A percentile compares a stretch with the other conserved stretches of the same genome.
These are phyloP conservation scores for Cystofilobasidium ferigula DNA, from an alignment of 768 basidiomycete genomes.

Conservation along the genomic window DNA sequence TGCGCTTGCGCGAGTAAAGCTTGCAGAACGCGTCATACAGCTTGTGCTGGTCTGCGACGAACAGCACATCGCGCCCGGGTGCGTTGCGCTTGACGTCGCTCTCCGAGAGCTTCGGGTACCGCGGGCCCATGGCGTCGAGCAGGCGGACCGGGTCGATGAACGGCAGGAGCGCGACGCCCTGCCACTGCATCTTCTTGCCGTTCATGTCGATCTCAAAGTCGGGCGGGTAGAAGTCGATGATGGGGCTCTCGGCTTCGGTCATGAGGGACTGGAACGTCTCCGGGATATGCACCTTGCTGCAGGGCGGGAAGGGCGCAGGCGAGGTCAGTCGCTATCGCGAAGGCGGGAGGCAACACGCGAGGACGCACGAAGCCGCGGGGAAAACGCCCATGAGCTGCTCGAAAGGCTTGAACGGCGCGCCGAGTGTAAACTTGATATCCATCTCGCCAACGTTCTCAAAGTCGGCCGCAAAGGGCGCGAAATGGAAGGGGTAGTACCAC, in stretches of 20 bases:
- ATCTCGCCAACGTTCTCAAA: conserved; percentile 64
- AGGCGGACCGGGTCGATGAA: conserved; percentile 84
- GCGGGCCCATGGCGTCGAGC: conserved; percentile 65
- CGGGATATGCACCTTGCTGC: conserved; percentile 79
- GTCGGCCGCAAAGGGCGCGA: conserved; percentile 93
- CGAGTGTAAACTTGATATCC: conserved; percentile 65
- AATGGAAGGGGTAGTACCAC: conserved; percentile 98
- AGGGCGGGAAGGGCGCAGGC: neutral
- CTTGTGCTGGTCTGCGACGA: conserved; percentile 70
- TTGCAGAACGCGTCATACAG: conserved; percentile 78
- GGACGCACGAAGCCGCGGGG: conserved; percentile 69
- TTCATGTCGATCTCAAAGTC: conserved; percentile 98
- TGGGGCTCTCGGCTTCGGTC: conserved; percentile 74
- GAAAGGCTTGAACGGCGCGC: conserved; percentile 88
- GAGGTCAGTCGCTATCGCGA: neutral
- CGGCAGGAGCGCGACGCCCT: conserved; percentile 89
- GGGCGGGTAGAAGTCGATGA: conserved; percentile 87
- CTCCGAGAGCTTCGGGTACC: conserved; percentile 51
- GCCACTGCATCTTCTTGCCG: conserved; percentile 98
- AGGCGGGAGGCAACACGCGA: neutral
- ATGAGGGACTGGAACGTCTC: conserved; percentile 74
- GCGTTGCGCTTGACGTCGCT: conserved; percentile 74
- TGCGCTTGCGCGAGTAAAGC: conserved; percentile 81
- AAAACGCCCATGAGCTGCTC: conserved; percentile 98
- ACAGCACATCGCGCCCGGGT: conserved; percentile 72